phyloP scores from a whole-genome alignment of 192 early-diverging fungal species.

The Coemansia sp. region DNA sequence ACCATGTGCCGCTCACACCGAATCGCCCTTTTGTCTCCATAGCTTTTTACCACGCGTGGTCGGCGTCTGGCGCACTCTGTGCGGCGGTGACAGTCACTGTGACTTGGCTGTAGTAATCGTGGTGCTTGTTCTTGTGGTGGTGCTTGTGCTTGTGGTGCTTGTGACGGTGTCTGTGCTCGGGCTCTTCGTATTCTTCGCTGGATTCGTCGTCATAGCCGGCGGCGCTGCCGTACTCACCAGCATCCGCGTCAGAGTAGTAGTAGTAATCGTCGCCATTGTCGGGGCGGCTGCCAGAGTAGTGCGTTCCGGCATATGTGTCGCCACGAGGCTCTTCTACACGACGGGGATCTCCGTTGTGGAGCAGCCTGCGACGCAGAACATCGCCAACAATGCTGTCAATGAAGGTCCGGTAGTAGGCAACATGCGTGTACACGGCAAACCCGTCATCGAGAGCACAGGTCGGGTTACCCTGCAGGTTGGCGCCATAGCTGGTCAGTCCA shows the following conservation, averaged over 20 bases:
- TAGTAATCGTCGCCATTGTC: not conserved
- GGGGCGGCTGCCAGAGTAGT: not conserved
- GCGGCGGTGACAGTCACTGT: not conserved
- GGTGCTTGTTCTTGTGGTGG: not conserved
- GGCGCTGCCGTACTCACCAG: not conserved
- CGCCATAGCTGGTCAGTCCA: slow-evolving; percentile 49
- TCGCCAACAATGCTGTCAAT: slow-evolving; percentile 16
- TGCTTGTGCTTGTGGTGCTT: not conserved
- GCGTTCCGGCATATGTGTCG: not conserved
- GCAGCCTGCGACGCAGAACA: not conserved
- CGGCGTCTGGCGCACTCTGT: not conserved
- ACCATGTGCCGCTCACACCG: not conserved
- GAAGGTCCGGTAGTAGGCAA: slow-evolving; percentile 34
- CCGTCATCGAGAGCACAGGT: slow-evolving; percentile 46
- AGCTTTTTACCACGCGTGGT: not conserved
- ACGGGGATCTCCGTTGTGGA: not conserved
- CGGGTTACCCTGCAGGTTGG: slow-evolving; percentile 33
- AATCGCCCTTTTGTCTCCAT: not conserved
- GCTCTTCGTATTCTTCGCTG: not conserved
- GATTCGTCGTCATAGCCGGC: not conserved
- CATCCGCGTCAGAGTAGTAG: not conserved
- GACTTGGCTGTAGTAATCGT: not conserved
- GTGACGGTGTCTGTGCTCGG: not conserved
- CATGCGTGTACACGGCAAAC: slow-evolving; percentile 41
- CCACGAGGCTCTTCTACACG: not conserved